Conservation (phyloP, 2,329 filamentous ascomycete genomes). For the Sporothrix pallida region DNA sequence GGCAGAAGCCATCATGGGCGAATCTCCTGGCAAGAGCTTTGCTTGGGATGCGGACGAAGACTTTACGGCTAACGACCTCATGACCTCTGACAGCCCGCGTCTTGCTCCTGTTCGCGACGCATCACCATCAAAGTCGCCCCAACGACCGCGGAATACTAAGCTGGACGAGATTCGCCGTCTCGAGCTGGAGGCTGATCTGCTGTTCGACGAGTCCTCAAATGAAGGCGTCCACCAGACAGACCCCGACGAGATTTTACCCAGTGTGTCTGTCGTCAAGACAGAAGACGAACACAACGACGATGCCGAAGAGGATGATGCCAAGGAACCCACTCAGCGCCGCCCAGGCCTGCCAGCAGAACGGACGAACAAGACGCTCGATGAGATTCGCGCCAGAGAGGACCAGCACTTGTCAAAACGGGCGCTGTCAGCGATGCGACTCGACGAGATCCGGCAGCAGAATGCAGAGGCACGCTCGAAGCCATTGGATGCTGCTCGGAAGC, state of each 20-base stretch:
- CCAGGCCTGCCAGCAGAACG: slow-evolving; percentile 36
- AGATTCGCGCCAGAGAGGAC: slow-evolving; percentile 53
- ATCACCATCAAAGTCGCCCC: background rate
- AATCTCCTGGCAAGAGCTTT: slow-evolving; percentile 57
- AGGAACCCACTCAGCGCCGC: background rate
- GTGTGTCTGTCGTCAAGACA: background rate
- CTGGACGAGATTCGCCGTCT: slow-evolving; percentile 51
- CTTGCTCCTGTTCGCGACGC: slow-evolving; percentile 41
- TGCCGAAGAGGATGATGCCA: background rate
- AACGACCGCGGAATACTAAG: slow-evolving; percentile 48
- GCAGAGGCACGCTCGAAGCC: slow-evolving; percentile 47
- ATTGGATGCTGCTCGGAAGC: slow-evolving; percentile 43
- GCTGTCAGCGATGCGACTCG: slow-evolving; percentile 56
- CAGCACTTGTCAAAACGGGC: slow-evolving; percentile 53
- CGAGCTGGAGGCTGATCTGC: slow-evolving; percentile 39
- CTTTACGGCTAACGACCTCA: slow-evolving; percentile 62
- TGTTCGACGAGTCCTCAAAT: slow-evolving; percentile 36
- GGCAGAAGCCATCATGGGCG: background rate
- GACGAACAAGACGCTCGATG: slow-evolving; percentile 56
- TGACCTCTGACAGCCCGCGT: slow-evolving; percentile 62
- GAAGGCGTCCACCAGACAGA: background rate
- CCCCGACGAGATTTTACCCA: slow-evolving; percentile 21
- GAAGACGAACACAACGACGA: slow-evolving; percentile 16
- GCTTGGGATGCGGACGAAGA: slow-evolving; percentile 64
- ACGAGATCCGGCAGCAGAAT: slow-evolving; percentile 60